Base-by-base conservation (phyloP, 345 rosid species). In the Litchi chinensis region DNA sequence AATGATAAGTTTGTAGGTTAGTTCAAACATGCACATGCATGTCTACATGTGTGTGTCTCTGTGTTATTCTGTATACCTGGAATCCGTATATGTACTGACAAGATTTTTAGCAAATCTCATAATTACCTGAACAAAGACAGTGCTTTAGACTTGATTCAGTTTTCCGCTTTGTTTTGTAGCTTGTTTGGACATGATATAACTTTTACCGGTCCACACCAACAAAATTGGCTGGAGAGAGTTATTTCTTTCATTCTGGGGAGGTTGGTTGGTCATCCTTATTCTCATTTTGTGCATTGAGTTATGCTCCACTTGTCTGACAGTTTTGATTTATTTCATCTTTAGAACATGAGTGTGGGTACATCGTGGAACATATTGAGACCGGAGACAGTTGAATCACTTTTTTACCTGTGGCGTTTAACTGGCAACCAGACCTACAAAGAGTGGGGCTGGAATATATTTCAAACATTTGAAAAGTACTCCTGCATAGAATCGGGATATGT, bases 381-480 rank as follows among this genome's bases (percentile, higher is more conserved):
- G 32, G 99, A 94, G 90, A 94, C 99, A 0, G 86, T 97, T 76
- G 99, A 97, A 85, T 97, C 99, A 0, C 93, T 94, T 39, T 93
- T 94, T 82, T 97, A 97, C 82, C 89, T 94, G 52, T 97, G 97
- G 97, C 96, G 98, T 52, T 77, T 94, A 37, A 94, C 99, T 39
- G 99, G 99, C 50, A 97, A 93, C 82, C 88, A 78, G 81, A 97
- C 99, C 19, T 97, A 94, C 85, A 91, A 89, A 80, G 99, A 97
- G 50, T 97, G 98, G 99, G 99, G 95, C 79, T 97, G 99, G 99
- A 88, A 93, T 83, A 97, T 97, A 71, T 97, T 97, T 73, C 88
- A 94, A 84, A 98, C 98, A 59, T 97, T 97, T 80, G 98, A 94
- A 78, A 94, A 85, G 88, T 91, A 92, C 83, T 97, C 98, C 24